Percentiles rank a stretch among this genome's conserved stretches.
These are phyloP conservation scores for Alternaria ethzedia DNA, from an alignment of 2,329 filamentous ascomycete genomes.

Conservation along the genomic window DNA sequence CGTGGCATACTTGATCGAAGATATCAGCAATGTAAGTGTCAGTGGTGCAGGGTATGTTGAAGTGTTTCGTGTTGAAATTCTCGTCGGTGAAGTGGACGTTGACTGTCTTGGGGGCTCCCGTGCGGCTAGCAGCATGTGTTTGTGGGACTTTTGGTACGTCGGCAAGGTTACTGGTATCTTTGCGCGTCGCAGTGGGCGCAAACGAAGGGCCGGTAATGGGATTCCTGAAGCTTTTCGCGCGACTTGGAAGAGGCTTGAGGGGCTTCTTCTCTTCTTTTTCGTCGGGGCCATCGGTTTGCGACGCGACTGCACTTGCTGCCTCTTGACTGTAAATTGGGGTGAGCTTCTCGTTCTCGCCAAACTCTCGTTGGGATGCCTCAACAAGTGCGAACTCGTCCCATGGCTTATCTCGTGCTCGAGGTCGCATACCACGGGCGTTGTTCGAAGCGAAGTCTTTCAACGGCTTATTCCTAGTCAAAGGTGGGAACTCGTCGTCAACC, in stretches of 20 bases:
- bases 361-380: constrained; percentile 71
- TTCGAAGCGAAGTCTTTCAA: constrained; percentile 79
- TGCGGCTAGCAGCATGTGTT: constrained; percentile 59
- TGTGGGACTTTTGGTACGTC: constrained; percentile 52
- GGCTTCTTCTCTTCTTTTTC: constrained; percentile 29
- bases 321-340: constrained; percentile 72
- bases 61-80: constrained; percentile 71
- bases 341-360: constrained; percentile 69
- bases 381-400: constrained; percentile 85
- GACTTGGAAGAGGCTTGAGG: constrained; percentile 40
- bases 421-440: constrained; percentile 71
- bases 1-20: constrained; percentile 77
- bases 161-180: constrained; percentile 53
- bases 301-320: constrained; percentile 39
- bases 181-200: constrained; percentile 53
- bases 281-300: constrained; percentile 22
- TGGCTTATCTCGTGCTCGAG: constrained; percentile 74
- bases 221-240: constrained; percentile 55
- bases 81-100: constrained; percentile 75
- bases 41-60: constrained; percentile 77
- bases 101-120: constrained; percentile 73
- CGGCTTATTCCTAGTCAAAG: constrained; percentile 74
- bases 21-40: constrained; percentile 85
- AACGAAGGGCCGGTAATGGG: constrained; percentile 60
- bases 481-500: constrained; percentile 84